phyloP scores from a whole-genome alignment of 805 yeast genomes.

The Kregervanrija pseudodelftensis region DNA sequence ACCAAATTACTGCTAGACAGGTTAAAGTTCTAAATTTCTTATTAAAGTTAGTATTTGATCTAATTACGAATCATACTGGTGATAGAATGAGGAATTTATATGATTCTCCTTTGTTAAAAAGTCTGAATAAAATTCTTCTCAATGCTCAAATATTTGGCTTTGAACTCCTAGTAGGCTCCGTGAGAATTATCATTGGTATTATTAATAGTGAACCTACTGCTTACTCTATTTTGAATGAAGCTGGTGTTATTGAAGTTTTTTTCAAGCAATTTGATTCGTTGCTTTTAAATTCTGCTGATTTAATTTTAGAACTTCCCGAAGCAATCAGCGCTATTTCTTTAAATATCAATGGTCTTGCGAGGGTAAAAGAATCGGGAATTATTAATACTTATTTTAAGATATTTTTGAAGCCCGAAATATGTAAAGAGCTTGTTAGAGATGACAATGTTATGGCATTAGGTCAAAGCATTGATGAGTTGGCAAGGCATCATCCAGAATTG shows the following conservation, averaged over 20 bases:
- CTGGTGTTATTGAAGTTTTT: slow-evolving; percentile 61
- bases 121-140: slow-evolving; percentile 50
- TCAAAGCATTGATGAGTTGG: slow-evolving; percentile 65
- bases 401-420: slow-evolving; percentile 41
- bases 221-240: slow-evolving; percentile 69
- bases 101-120: slow-evolving; percentile 69
- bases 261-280: slow-evolving; percentile 49
- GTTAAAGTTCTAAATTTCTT: slow-evolving; percentile 51
- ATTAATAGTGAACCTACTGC: slow-evolving; percentile 91
- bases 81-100: slow-evolving; percentile 79
- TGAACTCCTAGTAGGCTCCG: slow-evolving; percentile 48
- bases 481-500: slow-evolving; percentile 74
- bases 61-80: slow-evolving; percentile 69
- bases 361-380: slow-evolving; percentile 38
- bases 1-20: slow-evolving; percentile 51
- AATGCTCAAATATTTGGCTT: slow-evolving; percentile 63
- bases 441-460: slow-evolving; percentile 56
- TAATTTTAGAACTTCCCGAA: slow-evolving; percentile 60
- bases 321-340: slow-evolving; percentile 78
- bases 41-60: slow-evolving; percentile 53
- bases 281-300: slow-evolving; percentile 48
- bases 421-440: slow-evolving; percentile 46
- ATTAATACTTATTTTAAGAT: slow-evolving; percentile 39
- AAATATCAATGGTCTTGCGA: slow-evolving; percentile 61
- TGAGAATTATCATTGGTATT: slow-evolving; percentile 61